Conservation (phyloP, 352 stramenopile species). For the Phytophthora crassamura region DNA sequence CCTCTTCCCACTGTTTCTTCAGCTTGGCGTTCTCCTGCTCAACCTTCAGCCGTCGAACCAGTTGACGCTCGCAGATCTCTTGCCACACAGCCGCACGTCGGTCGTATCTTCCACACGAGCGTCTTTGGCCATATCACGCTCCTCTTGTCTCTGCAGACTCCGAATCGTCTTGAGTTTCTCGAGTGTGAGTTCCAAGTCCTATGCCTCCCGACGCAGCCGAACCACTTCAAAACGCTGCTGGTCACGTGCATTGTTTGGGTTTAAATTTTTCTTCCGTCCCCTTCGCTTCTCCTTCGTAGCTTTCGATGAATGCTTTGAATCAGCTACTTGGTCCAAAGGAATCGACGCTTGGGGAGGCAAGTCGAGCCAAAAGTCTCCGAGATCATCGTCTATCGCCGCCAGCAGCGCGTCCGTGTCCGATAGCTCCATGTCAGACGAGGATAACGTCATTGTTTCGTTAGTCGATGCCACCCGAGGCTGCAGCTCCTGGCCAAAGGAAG, state of each 20-base stretch:
- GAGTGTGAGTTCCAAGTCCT: slow-evolving; percentile 30
- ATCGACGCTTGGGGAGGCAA: background rate
- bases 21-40: slow-evolving; percentile 38
- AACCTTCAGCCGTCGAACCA: slow-evolving; percentile 23
- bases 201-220: slow-evolving; percentile 18
- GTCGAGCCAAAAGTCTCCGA: slow-evolving; percentile 12
- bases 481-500: background rate
- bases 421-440: background rate
- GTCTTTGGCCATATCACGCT: background rate
- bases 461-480: background rate
- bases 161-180: slow-evolving; percentile 23
- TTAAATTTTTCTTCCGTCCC: slow-evolving; percentile 23
- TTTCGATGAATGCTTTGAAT: background rate
- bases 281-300: background rate
- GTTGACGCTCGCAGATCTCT: slow-evolving; percentile 31
- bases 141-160: background rate
- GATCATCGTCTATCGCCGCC: slow-evolving; percentile 15
- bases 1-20: slow-evolving; percentile 36
- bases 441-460: background rate
- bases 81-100: slow-evolving; percentile 33
- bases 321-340: too few relatives aligned
- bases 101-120: background rate
- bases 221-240: slow-evolving; percentile 30
- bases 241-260: slow-evolving; percentile 41
- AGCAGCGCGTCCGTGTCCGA: slow-evolving; percentile 23